Evolutionary conservation across 2,329 filamentous ascomycete species (phyloP).

Genomic region (Cladophialophora exuberans): DNA sequence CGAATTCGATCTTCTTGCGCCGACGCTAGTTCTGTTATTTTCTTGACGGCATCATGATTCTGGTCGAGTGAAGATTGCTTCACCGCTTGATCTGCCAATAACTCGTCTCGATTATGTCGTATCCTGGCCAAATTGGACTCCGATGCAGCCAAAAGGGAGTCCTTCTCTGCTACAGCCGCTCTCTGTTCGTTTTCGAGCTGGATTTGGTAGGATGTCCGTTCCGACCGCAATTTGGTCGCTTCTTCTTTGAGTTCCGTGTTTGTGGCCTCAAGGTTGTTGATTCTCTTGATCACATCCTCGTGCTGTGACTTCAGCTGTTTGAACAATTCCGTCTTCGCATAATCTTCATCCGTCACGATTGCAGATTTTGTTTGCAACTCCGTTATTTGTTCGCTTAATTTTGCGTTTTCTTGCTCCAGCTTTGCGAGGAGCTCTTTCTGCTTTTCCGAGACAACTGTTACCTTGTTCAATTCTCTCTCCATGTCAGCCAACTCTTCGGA

Average conservation of each 20-base stretch:
- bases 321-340: constrained; percentile 88
- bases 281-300: constrained; percentile 87
- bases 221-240: constrained; percentile 79
- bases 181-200: constrained; percentile 82
- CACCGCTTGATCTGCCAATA: constrained; percentile 78
- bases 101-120: constrained; percentile 80
- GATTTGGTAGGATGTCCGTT: constrained; percentile 78
- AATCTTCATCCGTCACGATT: constrained; percentile 86
- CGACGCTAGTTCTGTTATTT: constrained; percentile 77
- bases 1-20: constrained; percentile 80
- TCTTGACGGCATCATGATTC: constrained; percentile 68
- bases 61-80: constrained; percentile 80
- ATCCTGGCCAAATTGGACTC: constrained; percentile 87
- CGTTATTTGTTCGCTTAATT: constrained; percentile 76
- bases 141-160: constrained; percentile 76
- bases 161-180: constrained; percentile 72
- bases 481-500: constrained; percentile 66
- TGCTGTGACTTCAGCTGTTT: constrained; percentile 88
- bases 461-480: constrained; percentile 76
- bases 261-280: constrained; percentile 87
- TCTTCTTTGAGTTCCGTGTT: constrained; percentile 85
- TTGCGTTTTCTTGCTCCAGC: constrained; percentile 75
- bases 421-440: constrained; percentile 87
- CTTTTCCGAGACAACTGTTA: constrained; percentile 73
- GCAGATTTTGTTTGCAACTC: constrained; percentile 64